phyloP scores from a whole-genome alignment of 352 stramenopile species.

The Pythium rishiriense region DNA sequence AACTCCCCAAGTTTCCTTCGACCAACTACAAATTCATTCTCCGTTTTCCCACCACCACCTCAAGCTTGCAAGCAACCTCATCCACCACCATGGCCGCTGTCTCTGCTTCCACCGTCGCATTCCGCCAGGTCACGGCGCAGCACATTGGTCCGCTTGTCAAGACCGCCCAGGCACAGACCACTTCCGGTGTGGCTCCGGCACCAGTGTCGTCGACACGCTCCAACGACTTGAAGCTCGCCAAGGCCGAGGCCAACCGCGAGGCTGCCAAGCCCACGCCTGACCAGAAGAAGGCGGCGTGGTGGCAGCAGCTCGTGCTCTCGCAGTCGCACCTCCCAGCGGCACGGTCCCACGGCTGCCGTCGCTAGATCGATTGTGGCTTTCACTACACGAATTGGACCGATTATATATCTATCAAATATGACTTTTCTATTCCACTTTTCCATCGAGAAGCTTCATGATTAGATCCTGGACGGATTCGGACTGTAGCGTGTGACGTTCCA shows the following conservation, averaged over 20 bases:
- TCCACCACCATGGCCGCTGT: neutral
- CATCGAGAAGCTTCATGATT: too few species aligned
- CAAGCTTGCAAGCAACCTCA: neutral
- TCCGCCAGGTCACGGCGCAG: neutral
- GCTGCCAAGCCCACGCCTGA: neutral
- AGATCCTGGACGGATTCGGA: too few species aligned
- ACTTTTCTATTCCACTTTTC: neutral
- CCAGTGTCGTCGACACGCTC: neutral
- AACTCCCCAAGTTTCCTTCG: too few species aligned
- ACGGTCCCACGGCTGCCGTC: neutral
- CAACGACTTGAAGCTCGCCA: neutral
- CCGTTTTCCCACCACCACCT: neutral
- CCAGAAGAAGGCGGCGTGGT: neutral
- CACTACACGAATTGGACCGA: too few species aligned
- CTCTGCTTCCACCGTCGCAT: slow-evolving; percentile 3
- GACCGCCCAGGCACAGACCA: too few species aligned
- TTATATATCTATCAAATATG: neutral
- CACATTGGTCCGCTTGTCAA: slow-evolving; percentile 1
- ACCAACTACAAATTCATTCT: too few species aligned
- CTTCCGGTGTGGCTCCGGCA: too few species aligned
- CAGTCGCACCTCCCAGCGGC: neutral
- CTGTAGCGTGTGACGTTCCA: too few species aligned
- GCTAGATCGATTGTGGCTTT: neutral
- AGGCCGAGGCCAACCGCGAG: neutral
- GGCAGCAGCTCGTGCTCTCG: slow-evolving; percentile 1